Evolutionary conservation across 2,329 filamentous ascomycete genomes (phyloP).

Genomic region (Beauveria australis): DNA sequence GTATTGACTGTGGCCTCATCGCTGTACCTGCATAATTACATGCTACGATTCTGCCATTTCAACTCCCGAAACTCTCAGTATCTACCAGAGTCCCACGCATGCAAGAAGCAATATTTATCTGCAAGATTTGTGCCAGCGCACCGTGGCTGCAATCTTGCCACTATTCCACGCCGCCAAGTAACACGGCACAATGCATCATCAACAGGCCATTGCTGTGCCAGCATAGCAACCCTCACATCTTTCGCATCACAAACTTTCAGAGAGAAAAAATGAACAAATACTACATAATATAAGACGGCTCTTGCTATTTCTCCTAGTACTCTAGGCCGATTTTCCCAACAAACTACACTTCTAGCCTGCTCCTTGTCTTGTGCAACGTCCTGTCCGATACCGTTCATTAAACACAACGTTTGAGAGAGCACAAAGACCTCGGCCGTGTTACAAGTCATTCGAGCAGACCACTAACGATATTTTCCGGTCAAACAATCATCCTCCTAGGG

Average conservation of each 20-base stretch:
- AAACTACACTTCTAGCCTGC: not conserved
- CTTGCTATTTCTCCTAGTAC: not conserved
- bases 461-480: not conserved
- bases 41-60: not conserved
- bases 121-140: not conserved
- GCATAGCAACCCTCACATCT: not conserved
- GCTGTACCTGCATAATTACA: not conserved
- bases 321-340: not conserved
- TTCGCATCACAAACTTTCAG: too few relatives aligned
- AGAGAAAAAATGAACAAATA: too few relatives aligned
- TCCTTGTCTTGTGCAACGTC: not conserved
- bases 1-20: not conserved
- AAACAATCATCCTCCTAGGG: not conserved
- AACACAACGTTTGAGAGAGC: not conserved
- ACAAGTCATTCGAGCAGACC: not conserved
- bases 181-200: not conserved
- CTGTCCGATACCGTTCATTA: not conserved
- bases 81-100: not conserved
- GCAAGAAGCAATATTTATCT: not conserved
- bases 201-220: not conserved
- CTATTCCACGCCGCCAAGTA: not conserved
- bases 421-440: not conserved
- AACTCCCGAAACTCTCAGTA: not conserved
- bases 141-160: not conserved
- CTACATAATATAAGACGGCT: not conserved